phyloP scores from a whole-genome alignment of 495 filamentous ascomycete species.

The Penicillium macrosclerotiorum region DNA sequence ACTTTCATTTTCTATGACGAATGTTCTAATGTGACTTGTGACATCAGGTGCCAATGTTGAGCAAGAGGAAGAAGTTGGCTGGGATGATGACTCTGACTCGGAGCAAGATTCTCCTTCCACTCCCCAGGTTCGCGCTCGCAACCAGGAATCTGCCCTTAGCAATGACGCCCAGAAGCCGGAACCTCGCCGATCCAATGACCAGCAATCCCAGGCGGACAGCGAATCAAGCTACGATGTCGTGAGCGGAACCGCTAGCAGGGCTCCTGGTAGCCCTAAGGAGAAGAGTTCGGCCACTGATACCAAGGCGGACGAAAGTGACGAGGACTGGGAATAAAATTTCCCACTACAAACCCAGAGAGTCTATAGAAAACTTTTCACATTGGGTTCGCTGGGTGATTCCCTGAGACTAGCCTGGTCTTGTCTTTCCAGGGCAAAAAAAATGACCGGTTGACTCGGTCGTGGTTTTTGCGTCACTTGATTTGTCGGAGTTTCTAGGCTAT shows the following conservation, averaged over 20 bases:
- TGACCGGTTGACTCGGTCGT: slow-evolving; percentile 1
- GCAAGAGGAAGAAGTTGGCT: slow-evolving; percentile 75
- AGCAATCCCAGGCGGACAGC: slow-evolving; percentile 79
- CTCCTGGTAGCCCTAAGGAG: slow-evolving; percentile 74
- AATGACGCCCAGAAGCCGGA: slow-evolving; percentile 56
- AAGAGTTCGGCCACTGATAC: slow-evolving; percentile 49
- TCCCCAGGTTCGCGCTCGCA: slow-evolving; percentile 34
- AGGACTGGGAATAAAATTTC: slow-evolving; percentile 89
- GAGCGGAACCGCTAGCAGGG: slow-evolving; percentile 77
- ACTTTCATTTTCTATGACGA: slow-evolving; percentile 4
- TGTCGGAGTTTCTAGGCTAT: slow-evolving; percentile 25
- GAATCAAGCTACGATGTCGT: slow-evolving; percentile 94
- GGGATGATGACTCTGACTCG: slow-evolving; percentile 78
- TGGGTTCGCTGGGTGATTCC: background rate
- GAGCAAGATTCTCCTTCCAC: slow-evolving; percentile 54
- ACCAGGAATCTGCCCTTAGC: slow-evolving; percentile 15
- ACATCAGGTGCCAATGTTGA: slow-evolving; percentile 54
- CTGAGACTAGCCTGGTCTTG: background rate
- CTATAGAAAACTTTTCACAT: background rate
- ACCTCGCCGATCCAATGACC: slow-evolving; percentile 78
- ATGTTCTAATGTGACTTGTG: slow-evolving; percentile 16
- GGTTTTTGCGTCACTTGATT: slow-evolving; percentile 8
- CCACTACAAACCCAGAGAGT: slow-evolving; percentile 13
- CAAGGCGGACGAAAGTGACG: slow-evolving; percentile 59
- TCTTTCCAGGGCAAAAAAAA: background rate